These are phyloP conservation scores for Coemansia sp. DNA, from an alignment of 192 early-diverging fungal species.

Conservation along the genomic window DNA sequence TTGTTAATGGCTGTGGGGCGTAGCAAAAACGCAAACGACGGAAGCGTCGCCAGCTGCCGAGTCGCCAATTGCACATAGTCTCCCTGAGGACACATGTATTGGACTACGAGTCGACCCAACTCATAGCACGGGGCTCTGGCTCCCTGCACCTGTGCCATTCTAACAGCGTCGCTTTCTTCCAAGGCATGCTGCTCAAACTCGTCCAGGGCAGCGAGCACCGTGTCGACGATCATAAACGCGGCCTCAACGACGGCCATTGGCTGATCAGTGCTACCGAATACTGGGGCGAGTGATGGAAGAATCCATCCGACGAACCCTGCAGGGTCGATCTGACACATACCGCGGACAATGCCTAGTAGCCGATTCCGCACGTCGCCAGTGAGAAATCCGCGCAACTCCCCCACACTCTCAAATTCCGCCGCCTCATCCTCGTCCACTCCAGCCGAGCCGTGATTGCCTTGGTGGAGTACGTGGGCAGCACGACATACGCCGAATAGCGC, in stretches of 20 bases:
- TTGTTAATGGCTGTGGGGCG: slow-evolving; percentile 21
- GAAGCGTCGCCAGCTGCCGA: slow-evolving; percentile 42
- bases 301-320: slow-evolving; percentile 49
- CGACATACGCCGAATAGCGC: slow-evolving; percentile 33
- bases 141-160: neutral
- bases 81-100: neutral
- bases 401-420: slow-evolving; percentile 29
- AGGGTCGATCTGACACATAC: slow-evolving; percentile 38
- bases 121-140: slow-evolving; percentile 33
- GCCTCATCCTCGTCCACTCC: slow-evolving; percentile 27
- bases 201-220: slow-evolving; percentile 37
- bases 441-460: neutral
- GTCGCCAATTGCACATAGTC: neutral
- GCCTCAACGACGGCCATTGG: slow-evolving; percentile 23
- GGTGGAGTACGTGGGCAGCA: slow-evolving; percentile 15
- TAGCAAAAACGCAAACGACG: slow-evolving; percentile 45
- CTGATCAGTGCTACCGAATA: neutral
- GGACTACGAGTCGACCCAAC: slow-evolving; percentile 23
- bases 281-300: slow-evolving; percentile 33
- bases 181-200: slow-evolving; percentile 46
- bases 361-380: slow-evolving; percentile 30
- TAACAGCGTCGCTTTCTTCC: slow-evolving; percentile 16
- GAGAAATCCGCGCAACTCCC: slow-evolving; percentile 38
- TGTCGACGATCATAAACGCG: slow-evolving; percentile 35
- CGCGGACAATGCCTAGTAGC: slow-evolving; percentile 38